Conservation (phyloP, 2,329 filamentous ascomycete species). For the Cladosporium sp. region DNA sequence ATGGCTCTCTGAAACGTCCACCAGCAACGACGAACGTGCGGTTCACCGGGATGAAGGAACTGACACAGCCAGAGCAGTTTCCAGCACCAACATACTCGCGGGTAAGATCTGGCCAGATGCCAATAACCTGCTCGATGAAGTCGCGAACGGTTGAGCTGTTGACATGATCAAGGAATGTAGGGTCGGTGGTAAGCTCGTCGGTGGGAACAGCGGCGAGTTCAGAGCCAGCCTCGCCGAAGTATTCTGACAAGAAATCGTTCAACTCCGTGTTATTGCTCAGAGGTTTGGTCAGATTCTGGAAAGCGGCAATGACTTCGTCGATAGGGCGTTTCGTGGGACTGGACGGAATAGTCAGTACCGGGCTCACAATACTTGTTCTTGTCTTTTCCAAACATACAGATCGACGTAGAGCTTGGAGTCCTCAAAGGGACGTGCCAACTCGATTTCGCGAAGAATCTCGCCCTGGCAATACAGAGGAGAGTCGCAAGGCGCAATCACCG, state of each 20-base stretch:
- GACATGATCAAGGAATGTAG: constrained; percentile 55
- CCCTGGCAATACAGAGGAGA: constrained; percentile 66
- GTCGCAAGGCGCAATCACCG: constrained; percentile 60
- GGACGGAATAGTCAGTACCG: constrained; percentile 6
- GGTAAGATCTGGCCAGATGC: constrained; percentile 66
- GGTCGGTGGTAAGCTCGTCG: constrained; percentile 51
- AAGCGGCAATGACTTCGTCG: constrained; percentile 58
- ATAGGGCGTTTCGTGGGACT: constrained; percentile 60
- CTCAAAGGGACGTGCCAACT: constrained; percentile 59
- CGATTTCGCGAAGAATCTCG: constrained; percentile 57
- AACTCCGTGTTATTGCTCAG: constrained; percentile 61
- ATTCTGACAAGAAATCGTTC: constrained; percentile 56
- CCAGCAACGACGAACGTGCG: constrained; percentile 67
- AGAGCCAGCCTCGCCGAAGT: constrained; percentile 61
- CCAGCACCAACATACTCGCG: constrained; percentile 52
- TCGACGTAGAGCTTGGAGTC: constrained; percentile 72
- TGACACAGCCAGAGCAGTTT: constrained; percentile 57
- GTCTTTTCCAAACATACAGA: constrained; percentile 18
- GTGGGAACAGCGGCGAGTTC: constrained; percentile 55
- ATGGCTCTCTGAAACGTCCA: constrained; percentile 66
- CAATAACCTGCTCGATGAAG: constrained; percentile 61
- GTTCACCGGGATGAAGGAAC: constrained; percentile 63
- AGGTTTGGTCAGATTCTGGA: constrained; percentile 56
- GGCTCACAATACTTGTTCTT: constrained; percentile 5
- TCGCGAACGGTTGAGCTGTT: constrained; percentile 56